A percentile compares a stretch with the other conserved stretches of the same genome.
phyloP scores from a whole-genome alignment of 1,139 yeast species.

The Geotrichum reessii region DNA sequence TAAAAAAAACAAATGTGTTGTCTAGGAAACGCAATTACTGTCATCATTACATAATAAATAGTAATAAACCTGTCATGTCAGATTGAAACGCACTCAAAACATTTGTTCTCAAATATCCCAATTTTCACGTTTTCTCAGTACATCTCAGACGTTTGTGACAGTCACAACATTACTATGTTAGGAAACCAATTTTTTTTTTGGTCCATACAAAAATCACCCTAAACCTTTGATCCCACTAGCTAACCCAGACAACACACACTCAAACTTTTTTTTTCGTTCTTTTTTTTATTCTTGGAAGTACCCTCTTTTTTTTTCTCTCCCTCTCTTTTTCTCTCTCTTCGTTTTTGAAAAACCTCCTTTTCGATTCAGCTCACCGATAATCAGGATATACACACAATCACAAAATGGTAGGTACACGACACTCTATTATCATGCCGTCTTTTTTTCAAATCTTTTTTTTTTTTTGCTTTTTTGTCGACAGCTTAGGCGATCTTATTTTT shows the following conservation, averaged over 20 bases:
- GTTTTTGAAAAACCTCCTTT: constrained; percentile 4
- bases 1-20: background rate
- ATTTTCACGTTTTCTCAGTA: background rate
- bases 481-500: background rate
- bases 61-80: background rate
- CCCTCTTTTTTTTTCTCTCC: constrained; percentile 6
- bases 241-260: background rate
- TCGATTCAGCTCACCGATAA: constrained; percentile 11
- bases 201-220: constrained; percentile 1
- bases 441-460: too few species aligned
- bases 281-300: constrained; percentile 4
- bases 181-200: background rate
- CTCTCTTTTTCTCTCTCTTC: background rate
- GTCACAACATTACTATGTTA: background rate
- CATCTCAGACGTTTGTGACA: background rate
- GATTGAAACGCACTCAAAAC: background rate
- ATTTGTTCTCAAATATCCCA: background rate
- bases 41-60: background rate
- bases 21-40: background rate
- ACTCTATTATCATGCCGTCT: background rate
- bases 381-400: constrained; percentile 12
- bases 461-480: background rate
- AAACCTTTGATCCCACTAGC: constrained; percentile 1
- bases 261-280: constrained; percentile 4
- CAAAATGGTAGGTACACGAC: constrained; percentile 18